phyloP scores from a whole-genome alignment of 495 filamentous ascomycete genomes.

The Aspergillus incahuasiensis region DNA sequence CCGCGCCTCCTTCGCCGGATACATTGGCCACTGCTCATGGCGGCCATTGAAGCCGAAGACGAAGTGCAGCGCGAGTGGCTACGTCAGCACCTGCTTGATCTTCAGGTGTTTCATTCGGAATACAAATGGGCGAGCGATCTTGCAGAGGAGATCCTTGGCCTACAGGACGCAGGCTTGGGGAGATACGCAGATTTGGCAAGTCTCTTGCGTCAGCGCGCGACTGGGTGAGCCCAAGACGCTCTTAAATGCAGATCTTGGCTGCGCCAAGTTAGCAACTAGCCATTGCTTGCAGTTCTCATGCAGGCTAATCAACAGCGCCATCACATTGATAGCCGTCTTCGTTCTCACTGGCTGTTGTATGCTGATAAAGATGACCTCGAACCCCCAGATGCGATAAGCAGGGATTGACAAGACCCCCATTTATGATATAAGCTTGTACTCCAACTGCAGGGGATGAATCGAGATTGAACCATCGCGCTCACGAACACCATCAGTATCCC shows the following conservation, averaged over 20 bases:
- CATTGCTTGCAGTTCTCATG: slow-evolving; percentile 1
- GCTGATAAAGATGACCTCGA: background rate
- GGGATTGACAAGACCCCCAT: background rate
- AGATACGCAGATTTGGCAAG: slow-evolving; percentile 31
- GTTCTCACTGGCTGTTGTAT: slow-evolving; percentile 7
- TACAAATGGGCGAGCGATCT: slow-evolving; percentile 33
- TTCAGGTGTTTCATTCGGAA: slow-evolving; percentile 31
- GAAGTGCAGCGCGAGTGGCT: slow-evolving; percentile 36
- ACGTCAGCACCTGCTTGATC: slow-evolving; percentile 31
- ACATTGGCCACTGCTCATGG: slow-evolving; percentile 46
- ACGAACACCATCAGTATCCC: background rate
- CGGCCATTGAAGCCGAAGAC: slow-evolving; percentile 39
- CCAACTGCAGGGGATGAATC: background rate
- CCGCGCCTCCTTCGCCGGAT: slow-evolving; percentile 35
- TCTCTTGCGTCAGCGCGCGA: slow-evolving; percentile 21
- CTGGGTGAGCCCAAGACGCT: background rate
- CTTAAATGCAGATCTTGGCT: background rate
- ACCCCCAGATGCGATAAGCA: slow-evolving; percentile 6
- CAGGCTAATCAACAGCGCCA: background rate
- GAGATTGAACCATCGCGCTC: background rate
- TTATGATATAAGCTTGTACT: slow-evolving; percentile 1
- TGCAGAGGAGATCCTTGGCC: slow-evolving; percentile 30
- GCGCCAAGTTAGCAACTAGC: background rate
- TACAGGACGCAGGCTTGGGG: slow-evolving; percentile 26
- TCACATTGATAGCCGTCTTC: slow-evolving; percentile 5